A percentile compares a stretch with the other conserved stretches of the same genome.
Evolutionary conservation across 768 basidiomycete species (phyloP).

Genomic region (Hericium alpestre): DNA sequence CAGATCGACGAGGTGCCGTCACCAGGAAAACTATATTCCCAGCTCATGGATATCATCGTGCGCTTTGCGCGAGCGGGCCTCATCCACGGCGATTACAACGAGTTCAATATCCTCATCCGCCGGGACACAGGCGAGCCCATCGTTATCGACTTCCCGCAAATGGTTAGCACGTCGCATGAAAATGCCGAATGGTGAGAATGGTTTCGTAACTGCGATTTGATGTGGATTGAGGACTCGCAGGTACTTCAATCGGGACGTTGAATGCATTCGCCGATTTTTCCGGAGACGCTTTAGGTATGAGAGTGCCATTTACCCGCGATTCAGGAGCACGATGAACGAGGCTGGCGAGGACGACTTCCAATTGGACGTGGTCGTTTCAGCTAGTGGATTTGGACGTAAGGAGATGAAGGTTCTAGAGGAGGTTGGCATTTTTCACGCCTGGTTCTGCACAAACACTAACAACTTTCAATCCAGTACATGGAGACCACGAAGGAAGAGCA

Average conservation of each 20-base stretch:
- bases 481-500: constrained; percentile 15
- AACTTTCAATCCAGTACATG: constrained; percentile 13
- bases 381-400: constrained; percentile 84
- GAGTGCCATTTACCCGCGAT: constrained; percentile 78
- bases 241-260: constrained; percentile 99
- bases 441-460: neutral
- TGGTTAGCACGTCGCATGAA: constrained; percentile 93
- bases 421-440: constrained; percentile 32
- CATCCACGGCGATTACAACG: constrained; percentile 99
- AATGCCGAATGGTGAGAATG: constrained; percentile 85
- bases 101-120: constrained; percentile 94
- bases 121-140: constrained; percentile 68
- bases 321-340: constrained; percentile 52
- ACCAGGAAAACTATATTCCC: constrained; percentile 84
- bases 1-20: constrained; percentile 77
- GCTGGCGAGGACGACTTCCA: constrained; percentile 43
- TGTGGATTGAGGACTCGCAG: constrained; percentile 29
- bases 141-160: constrained; percentile 98
- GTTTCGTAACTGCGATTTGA: neutral
- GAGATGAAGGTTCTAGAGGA: constrained; percentile 78
- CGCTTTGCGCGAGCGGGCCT: constrained; percentile 87
- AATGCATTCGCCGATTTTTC: constrained; percentile 93
- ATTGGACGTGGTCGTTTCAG: constrained; percentile 85
- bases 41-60: constrained; percentile 91
- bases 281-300: constrained; percentile 86